Percentiles rank a stretch among this genome's conserved stretches.
Conservation (phyloP, 1,284 basidiomycete species). For the Marasmius sp. region DNA sequence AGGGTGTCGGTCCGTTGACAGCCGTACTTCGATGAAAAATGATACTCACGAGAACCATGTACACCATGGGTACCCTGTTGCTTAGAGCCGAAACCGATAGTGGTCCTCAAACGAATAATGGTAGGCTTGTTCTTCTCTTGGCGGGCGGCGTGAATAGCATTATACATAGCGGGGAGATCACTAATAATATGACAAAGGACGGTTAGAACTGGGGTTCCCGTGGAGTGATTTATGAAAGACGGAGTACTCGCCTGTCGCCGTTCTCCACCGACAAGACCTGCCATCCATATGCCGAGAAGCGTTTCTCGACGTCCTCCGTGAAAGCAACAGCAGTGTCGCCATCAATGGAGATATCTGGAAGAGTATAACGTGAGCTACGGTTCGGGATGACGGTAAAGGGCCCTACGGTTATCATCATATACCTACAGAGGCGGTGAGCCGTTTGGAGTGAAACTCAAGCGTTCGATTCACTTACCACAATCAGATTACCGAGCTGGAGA, state of each 20-base stretch:
- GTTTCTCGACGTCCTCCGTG: slow-evolving; percentile 89
- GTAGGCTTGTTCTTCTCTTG: slow-evolving; percentile 83
- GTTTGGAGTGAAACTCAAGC: slow-evolving; percentile 11
- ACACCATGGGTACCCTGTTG: slow-evolving; percentile 91
- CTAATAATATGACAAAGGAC: slow-evolving; percentile 31
- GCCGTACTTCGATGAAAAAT: not conserved
- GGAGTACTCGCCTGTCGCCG: slow-evolving; percentile 67
- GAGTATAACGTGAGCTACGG: not conserved
- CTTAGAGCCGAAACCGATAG: slow-evolving; percentile 93
- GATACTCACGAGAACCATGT: slow-evolving; percentile 79
- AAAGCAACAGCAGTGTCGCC: slow-evolving; percentile 91
- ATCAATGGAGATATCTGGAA: slow-evolving; percentile 91
- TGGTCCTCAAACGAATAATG: slow-evolving; percentile 84
- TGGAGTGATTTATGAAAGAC: not conserved
- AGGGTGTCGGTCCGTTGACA: not conserved
- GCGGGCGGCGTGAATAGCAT: slow-evolving; percentile 79
- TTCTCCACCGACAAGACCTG: slow-evolving; percentile 84
- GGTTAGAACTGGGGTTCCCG: not conserved
- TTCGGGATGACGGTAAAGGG: not conserved
- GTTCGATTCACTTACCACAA: slow-evolving; percentile 60
- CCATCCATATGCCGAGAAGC: slow-evolving; percentile 93
- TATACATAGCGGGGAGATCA: slow-evolving; percentile 78
- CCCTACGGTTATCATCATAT: slow-evolving; percentile 87
- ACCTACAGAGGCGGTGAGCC: slow-evolving; percentile 43
- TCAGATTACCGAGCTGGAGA: slow-evolving; percentile 89